phyloP scores from a whole-genome alignment of 441 rosid genomes.

The Erysimum pusillum region DNA sequence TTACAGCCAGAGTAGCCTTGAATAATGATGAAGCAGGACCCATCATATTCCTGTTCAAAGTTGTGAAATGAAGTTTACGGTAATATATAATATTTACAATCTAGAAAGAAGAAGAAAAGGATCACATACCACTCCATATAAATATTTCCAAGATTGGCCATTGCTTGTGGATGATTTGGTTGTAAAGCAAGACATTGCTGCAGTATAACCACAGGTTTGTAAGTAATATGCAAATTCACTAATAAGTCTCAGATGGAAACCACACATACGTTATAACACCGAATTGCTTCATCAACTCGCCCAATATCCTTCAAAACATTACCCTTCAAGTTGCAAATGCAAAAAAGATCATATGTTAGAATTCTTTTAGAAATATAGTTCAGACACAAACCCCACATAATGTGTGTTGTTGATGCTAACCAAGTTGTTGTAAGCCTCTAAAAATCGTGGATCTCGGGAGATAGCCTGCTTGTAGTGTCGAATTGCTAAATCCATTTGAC shows the following conservation, averaged over 20 bases:
- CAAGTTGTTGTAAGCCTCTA: conserved; percentile 98
- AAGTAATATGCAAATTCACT: conserved; percentile 26
- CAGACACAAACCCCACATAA: conserved; percentile 23
- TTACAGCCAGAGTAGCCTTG: conserved; percentile 90
- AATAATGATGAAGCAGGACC: conserved; percentile 87
- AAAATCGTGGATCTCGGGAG: conserved; percentile 79
- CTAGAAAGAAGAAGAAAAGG: conserved; percentile 25
- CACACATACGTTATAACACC: conserved; percentile 83
- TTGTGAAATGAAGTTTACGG: conserved; percentile 14
- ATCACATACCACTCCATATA: conserved; percentile 93
- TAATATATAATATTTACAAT: not conserved
- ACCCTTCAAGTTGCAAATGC: conserved; percentile 62
- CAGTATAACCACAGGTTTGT: conserved; percentile 44
- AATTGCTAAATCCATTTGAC: conserved; percentile 90
- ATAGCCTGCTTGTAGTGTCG: conserved; percentile 92
- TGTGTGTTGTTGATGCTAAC: conserved; percentile 54
- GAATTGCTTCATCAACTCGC: conserved; percentile 92
- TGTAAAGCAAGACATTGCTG: conserved; percentile 97
- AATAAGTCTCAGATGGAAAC: not conserved
- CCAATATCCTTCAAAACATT: conserved; percentile 97
- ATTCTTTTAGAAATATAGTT: conserved; percentile 11
- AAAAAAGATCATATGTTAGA: conserved; percentile 12
- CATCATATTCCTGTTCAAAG: conserved; percentile 76
- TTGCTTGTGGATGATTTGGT: conserved; percentile 96
- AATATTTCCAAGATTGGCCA: conserved; percentile 96